Evolutionary conservation across 1,284 basidiomycete species (phyloP).

Genomic region (Microbotryum scabiosae): DNA sequence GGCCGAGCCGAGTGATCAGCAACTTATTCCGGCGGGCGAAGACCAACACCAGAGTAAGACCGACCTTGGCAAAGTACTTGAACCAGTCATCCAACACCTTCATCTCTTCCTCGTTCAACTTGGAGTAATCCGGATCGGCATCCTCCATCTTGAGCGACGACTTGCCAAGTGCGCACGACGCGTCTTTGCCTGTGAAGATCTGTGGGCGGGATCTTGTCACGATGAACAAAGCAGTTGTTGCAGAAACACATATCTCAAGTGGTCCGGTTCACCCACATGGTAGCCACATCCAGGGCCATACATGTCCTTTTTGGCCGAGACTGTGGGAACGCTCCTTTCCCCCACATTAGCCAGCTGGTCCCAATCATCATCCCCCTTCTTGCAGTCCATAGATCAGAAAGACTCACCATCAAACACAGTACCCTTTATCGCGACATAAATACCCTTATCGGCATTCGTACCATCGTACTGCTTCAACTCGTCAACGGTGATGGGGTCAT

Average conservation of each 20-base stretch:
- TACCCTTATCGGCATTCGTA: slow-evolving; percentile 53
- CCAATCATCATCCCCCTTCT: background rate
- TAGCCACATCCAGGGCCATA: slow-evolving; percentile 53
- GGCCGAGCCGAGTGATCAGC: background rate
- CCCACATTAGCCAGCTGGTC: background rate
- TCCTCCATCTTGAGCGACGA: slow-evolving; percentile 81
- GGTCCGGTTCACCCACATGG: slow-evolving; percentile 27
- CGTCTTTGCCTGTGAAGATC: slow-evolving; percentile 76
- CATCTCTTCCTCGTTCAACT: slow-evolving; percentile 61
- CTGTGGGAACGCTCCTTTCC: slow-evolving; percentile 36
- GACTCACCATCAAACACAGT: slow-evolving; percentile 32
- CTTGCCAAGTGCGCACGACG: slow-evolving; percentile 45
- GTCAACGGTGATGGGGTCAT: slow-evolving; percentile 62
- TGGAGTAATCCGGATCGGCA: slow-evolving; percentile 78
- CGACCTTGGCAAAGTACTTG: slow-evolving; percentile 58
- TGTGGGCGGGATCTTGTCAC: background rate
- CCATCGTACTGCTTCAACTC: slow-evolving; percentile 65
- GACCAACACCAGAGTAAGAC: background rate
- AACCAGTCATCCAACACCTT: slow-evolving; percentile 87
- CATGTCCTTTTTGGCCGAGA: slow-evolving; percentile 63
- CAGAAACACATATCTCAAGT: background rate
- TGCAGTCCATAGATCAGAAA: background rate
- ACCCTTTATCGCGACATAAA: slow-evolving; percentile 76
- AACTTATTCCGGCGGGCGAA: no score
- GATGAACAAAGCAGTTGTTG: background rate